phyloP scores from a whole-genome alignment of 371 early-diverging fungal genomes.

The Apophysomyces trapeziformis region DNA sequence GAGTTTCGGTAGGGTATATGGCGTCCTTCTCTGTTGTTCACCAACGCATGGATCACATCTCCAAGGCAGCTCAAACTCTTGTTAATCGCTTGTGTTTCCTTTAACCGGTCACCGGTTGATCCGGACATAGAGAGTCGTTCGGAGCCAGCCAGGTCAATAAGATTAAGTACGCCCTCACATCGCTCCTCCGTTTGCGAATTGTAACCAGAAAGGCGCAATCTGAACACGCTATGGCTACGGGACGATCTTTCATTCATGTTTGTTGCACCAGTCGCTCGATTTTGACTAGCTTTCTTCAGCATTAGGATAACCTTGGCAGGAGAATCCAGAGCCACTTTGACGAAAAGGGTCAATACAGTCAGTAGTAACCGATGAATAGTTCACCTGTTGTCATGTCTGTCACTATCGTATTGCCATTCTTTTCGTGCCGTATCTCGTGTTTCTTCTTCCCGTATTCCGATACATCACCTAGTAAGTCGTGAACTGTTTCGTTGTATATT shows the following conservation, averaged over 20 bases:
- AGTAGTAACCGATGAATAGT: background rate
- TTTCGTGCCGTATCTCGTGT: slow-evolving; percentile 83
- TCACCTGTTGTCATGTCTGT: slow-evolving; percentile 74
- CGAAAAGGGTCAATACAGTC: background rate
- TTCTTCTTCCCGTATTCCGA: slow-evolving; percentile 57
- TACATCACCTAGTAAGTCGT: slow-evolving; percentile 64
- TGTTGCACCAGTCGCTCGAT: slow-evolving; percentile 93
- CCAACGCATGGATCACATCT: slow-evolving; percentile 93
- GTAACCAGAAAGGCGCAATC: slow-evolving; percentile 75
- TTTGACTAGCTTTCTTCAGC: slow-evolving; percentile 76
- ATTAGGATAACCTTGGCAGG: slow-evolving; percentile 74
- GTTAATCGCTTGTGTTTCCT: slow-evolving; percentile 98
- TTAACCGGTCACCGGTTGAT: slow-evolving; percentile 89
- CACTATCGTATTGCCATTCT: slow-evolving; percentile 77
- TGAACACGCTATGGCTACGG: slow-evolving; percentile 94
- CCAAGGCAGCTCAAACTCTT: slow-evolving; percentile 91
- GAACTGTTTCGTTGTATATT: slow-evolving; percentile 94
- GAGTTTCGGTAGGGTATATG: slow-evolving; percentile 98
- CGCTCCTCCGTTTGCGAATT: slow-evolving; percentile 77
- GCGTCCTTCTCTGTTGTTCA: slow-evolving; percentile 71
- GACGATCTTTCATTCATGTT: slow-evolving; percentile 94
- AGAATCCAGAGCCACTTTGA: slow-evolving; percentile 58
- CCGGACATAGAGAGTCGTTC: slow-evolving; percentile 90
- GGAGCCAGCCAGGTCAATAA: slow-evolving; percentile 98
- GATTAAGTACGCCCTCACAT: slow-evolving; percentile 78